Percentiles rank a stretch among this genome's conserved stretches.
Evolutionary conservation across 192 early-diverging fungal genomes (phyloP).

Genomic region (Gaertneriomyces sp.): DNA sequence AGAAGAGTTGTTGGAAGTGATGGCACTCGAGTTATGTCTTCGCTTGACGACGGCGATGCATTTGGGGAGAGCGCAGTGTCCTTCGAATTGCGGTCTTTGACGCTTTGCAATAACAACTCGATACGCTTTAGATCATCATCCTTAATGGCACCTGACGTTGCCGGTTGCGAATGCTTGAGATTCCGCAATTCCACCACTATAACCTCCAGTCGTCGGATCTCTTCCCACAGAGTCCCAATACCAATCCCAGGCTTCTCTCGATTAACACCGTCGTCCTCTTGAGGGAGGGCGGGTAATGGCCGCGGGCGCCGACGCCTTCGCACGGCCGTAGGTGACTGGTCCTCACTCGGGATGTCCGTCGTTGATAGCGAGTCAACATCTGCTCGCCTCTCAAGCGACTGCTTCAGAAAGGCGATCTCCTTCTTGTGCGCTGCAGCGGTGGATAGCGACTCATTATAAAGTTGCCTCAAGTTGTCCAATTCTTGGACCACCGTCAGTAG

Average conservation of each 20-base stretch:
- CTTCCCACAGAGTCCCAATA: conserved; percentile 35
- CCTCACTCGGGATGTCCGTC: too few species aligned
- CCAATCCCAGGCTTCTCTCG: conserved; percentile 10
- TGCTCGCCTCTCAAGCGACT: conserved; percentile 6
- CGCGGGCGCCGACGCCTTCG: background rate
- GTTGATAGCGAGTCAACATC: background rate
- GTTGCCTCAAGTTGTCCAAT: conserved; percentile 14
- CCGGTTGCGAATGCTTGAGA: background rate
- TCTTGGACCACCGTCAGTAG: conserved; percentile 9
- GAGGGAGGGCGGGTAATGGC: background rate
- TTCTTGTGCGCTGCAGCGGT: conserved; percentile 21
- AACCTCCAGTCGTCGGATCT: conserved; percentile 33
- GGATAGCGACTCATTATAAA: conserved; percentile 21
- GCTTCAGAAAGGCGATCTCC: conserved; percentile 25
- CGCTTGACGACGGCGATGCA: too few species aligned
- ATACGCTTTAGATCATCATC: background rate
- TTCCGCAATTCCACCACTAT: conserved; percentile 23
- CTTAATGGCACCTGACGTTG: background rate
- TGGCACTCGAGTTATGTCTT: too few species aligned
- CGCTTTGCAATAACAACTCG: too few species aligned
- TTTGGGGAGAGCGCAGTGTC: too few species aligned
- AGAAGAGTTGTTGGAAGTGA: too few species aligned
- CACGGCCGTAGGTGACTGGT: too few species aligned
- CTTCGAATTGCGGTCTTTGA: too few species aligned
- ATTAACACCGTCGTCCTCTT: background rate